Evolutionary conservation across 257 asterid species (phyloP).

Genomic region (Solanum chilense): DNA sequence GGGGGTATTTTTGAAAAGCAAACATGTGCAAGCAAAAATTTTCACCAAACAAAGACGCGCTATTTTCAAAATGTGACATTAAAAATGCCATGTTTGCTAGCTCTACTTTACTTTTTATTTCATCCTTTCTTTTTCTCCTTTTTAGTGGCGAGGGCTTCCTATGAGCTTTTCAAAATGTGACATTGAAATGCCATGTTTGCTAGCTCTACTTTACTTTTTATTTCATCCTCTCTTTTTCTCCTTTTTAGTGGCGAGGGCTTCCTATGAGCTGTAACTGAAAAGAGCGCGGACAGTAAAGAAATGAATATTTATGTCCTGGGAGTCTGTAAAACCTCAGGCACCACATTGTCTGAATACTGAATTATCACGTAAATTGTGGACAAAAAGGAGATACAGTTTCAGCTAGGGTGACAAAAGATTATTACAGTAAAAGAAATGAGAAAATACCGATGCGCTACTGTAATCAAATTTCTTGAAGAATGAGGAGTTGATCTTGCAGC

Average conservation of each 20-base stretch:
- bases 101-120: background rate
- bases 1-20: background rate
- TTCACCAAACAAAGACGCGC: background rate
- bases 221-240: background rate
- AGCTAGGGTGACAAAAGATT: background rate
- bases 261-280: background rate
- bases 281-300: background rate
- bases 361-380: too few relatives aligned
- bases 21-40: background rate
- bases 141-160: background rate
- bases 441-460: constrained; percentile 71
- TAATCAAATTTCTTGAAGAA: constrained; percentile 89
- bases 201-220: background rate
- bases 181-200: background rate
- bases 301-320: background rate
- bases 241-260: background rate
- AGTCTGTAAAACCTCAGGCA: background rate
- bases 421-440: background rate
- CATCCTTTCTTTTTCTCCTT: background rate
- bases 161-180: background rate
- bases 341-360: background rate
- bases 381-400: background rate
- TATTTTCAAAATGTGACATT: background rate
- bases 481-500: constrained; percentile 52
- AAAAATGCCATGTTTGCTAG: background rate